These are phyloP conservation scores for Aspergillus sparsus DNA, from an alignment of 495 filamentous ascomycete genomes.

Conservation along the genomic window DNA sequence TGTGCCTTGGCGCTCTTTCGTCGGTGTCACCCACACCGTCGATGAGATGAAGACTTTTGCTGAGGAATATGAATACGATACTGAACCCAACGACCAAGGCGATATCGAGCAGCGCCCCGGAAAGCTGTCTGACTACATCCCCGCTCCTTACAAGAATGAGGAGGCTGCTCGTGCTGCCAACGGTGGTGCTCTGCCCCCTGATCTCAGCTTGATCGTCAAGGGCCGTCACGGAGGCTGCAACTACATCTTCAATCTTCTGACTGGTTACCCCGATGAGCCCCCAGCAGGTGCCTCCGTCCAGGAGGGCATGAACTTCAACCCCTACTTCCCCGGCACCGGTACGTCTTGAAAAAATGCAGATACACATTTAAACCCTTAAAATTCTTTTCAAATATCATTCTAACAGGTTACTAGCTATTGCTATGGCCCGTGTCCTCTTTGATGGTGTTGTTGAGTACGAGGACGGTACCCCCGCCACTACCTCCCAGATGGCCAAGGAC, in stretches of 20 bases:
- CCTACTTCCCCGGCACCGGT: slow-evolving; percentile 98
- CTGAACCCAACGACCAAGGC: slow-evolving; percentile 96
- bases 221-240: slow-evolving; percentile 96
- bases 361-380: neutral
- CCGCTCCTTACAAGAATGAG: slow-evolving; percentile 94
- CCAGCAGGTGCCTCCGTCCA: slow-evolving; percentile 81
- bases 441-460: slow-evolving; percentile 99
- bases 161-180: slow-evolving; percentile 98
- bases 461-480: slow-evolving; percentile 88
- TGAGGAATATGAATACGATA: slow-evolving; percentile 98
- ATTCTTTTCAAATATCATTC: slow-evolving; percentile 1
- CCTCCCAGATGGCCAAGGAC: slow-evolving; percentile 99
- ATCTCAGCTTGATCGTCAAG: slow-evolving; percentile 98
- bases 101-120: slow-evolving; percentile 97
- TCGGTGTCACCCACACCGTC: slow-evolving; percentile 89
- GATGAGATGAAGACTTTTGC: slow-evolving; percentile 97
- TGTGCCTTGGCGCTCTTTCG: slow-evolving; percentile 89
- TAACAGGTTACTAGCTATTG: slow-evolving; percentile 63
- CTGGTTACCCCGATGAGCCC: slow-evolving; percentile 97
- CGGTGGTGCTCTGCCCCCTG: slow-evolving; percentile 94
- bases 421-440: slow-evolving; percentile 97
- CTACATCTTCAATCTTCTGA: slow-evolving; percentile 96
- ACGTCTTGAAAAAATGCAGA: slow-evolving; percentile 25
- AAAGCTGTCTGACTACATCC: slow-evolving; percentile 97
- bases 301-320: slow-evolving; percentile 97